Evolutionary conservation across 352 stramenopile species (phyloP).

Genomic region (Phytophthora melonis): DNA sequence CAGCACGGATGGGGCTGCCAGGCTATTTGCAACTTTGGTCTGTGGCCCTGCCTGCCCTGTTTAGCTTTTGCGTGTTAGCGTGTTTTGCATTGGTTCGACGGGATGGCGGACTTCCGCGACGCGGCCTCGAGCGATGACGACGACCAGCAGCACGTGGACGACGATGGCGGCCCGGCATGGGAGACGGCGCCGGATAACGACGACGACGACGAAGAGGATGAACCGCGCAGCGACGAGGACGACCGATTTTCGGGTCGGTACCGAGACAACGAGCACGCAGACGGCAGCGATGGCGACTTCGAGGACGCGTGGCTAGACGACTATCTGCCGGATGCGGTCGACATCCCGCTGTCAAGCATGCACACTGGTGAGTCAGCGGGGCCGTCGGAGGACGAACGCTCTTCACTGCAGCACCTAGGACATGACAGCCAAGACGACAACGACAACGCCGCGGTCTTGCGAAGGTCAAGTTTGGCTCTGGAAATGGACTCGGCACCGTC

Average conservation of each 20-base stretch:
- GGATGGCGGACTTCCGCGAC: slow-evolving; percentile 31
- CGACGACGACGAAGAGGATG: slow-evolving; percentile 30
- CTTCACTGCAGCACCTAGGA: slow-evolving; percentile 7
- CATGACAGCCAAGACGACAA: slow-evolving; percentile 23
- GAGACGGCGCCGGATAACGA: slow-evolving; percentile 44
- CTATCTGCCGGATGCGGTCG: slow-evolving; percentile 32
- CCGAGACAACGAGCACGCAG: slow-evolving; percentile 19
- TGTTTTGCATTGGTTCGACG: slow-evolving; percentile 13
- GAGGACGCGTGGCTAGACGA: slow-evolving; percentile 52
- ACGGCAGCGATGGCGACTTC: slow-evolving; percentile 43
- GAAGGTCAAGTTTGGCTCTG: slow-evolving; percentile 25
- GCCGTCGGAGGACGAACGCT: slow-evolving; percentile 14
- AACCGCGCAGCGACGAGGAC: slow-evolving; percentile 13
- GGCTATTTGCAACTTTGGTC: slow-evolving; percentile 33
- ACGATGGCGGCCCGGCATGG: slow-evolving; percentile 24
- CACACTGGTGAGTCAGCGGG: slow-evolving; percentile 6
- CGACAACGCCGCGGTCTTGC: slow-evolving; percentile 5
- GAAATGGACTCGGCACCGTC: slow-evolving; percentile 30
- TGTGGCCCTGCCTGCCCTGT: slow-evolving; percentile 1
- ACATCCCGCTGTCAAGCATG: neutral
- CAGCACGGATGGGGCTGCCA: neutral
- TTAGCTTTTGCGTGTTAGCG: slow-evolving; percentile 1
- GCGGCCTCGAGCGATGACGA: slow-evolving; percentile 28
- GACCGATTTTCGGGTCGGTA: slow-evolving; percentile 21
- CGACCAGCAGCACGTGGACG: slow-evolving; percentile 26